Percentiles rank a stretch among this genome's conserved stretches.
These are phyloP conservation scores for Myriosclerotinia duriaeana DNA, from an alignment of 2,329 filamentous ascomycete genomes.

Conservation along the genomic window DNA sequence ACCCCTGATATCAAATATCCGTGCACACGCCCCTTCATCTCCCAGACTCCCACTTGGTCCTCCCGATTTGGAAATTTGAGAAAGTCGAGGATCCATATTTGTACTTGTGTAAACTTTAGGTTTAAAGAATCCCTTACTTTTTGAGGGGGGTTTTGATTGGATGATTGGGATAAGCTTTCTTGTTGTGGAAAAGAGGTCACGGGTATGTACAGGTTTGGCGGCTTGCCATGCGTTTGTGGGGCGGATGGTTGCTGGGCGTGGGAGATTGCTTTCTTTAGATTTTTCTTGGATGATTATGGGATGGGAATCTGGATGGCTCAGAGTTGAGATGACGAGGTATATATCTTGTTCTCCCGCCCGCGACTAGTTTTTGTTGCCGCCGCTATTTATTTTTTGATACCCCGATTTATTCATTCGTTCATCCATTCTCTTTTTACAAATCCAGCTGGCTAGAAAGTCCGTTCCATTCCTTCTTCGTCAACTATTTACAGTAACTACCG, in stretches of 20 bases:
- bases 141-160: background rate
- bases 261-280: background rate
- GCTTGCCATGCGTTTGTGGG: constrained; percentile 8
- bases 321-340: constrained; percentile 5
- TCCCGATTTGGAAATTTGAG: background rate
- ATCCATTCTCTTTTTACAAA: background rate
- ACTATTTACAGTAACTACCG: too few relatives aligned
- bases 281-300: background rate
- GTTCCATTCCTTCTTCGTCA: too few relatives aligned
- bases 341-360: background rate
- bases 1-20: constrained; percentile 10
- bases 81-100: background rate
- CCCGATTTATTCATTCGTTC: background rate
- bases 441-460: too few relatives aligned
- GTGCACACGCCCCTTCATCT: constrained; percentile 17
- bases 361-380: background rate
- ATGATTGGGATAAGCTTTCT: background rate
- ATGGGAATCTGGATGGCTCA: background rate
- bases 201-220: background rate
- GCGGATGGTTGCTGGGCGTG: background rate
- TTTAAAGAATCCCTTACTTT: background rate
- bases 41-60: background rate
- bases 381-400: background rate
- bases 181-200: background rate
- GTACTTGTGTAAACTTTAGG: background rate